Evolutionary conservation across 2,329 filamentous ascomycete genomes (phyloP).

Genomic region (Monilinia vaccinii-corymbosi): DNA sequence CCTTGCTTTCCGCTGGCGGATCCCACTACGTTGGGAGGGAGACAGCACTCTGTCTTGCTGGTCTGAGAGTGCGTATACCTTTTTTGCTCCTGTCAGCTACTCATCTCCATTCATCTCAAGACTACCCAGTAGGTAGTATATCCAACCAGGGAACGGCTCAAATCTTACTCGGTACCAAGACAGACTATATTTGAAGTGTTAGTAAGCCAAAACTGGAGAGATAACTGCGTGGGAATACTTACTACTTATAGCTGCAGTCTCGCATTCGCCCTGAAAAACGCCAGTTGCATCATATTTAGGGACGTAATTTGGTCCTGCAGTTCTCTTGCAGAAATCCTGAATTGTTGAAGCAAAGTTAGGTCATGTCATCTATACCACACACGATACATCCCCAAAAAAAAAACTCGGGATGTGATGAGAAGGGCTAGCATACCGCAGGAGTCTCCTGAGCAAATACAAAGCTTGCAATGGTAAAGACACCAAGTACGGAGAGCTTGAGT

Average conservation of each 20-base stretch:
- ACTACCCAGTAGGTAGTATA: neutral
- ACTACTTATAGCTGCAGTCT: neutral
- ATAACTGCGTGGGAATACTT: neutral
- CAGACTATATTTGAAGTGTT: neutral
- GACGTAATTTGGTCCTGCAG: neutral
- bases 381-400: neutral
- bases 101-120: neutral
- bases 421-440: neutral
- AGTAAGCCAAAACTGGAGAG: neutral
- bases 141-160: neutral
- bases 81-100: neutral
- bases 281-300: neutral
- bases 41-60: neutral
- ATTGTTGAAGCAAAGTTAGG: neutral
- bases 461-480: conserved; percentile 3
- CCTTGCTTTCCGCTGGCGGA: neutral
- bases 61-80: neutral
- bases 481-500: neutral
- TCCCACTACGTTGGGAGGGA: neutral
- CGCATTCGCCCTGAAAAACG: neutral
- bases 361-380: neutral
- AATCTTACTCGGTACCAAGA: conserved; percentile 3
- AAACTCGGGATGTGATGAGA: neutral
- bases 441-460: neutral
- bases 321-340: conserved; percentile 6